phyloP scores from a whole-genome alignment of 1,139 yeast species.

The Scheffersomyces insectosa region DNA sequence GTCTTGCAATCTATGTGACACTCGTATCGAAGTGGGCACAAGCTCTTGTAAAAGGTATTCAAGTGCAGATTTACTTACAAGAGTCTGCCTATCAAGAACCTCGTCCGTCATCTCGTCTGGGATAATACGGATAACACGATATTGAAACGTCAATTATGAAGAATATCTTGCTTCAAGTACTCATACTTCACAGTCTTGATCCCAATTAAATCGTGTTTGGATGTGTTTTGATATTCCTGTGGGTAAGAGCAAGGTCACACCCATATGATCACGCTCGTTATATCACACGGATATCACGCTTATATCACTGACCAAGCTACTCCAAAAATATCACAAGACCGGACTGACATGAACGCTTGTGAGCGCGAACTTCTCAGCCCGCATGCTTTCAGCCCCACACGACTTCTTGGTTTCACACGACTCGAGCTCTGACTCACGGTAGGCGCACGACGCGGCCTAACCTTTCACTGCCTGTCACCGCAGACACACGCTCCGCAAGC shows the following conservation, averaged over 20 bases:
- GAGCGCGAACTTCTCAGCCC: too few relatives aligned
- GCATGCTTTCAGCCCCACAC: too few relatives aligned
- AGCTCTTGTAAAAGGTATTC: constrained; percentile 72
- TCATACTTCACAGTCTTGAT: too few relatives aligned
- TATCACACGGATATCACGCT: too few relatives aligned
- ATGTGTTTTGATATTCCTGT: too few relatives aligned
- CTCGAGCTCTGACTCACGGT: constrained; percentile 6
- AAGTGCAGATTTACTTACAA: constrained; percentile 51
- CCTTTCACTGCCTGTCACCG: background rate
- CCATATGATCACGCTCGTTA: too few relatives aligned
- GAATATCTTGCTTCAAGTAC: too few relatives aligned
- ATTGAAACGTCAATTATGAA: background rate
- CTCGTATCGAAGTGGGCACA: constrained; percentile 68
- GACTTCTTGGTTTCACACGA: background rate
- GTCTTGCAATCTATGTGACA: constrained; percentile 34
- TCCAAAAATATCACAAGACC: too few relatives aligned
- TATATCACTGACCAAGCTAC: too few relatives aligned
- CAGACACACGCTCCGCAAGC: background rate
- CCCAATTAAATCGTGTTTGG: too few relatives aligned
- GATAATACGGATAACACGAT: background rate
- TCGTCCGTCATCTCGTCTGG: constrained; percentile 14
- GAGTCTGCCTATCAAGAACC: constrained; percentile 22
- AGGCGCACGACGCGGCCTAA: constrained; percentile 1
- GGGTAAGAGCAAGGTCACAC: too few relatives aligned
- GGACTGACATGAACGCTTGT: too few relatives aligned